Conservation (phyloP, 2,329 filamentous ascomycete genomes). For the Cladosporium oxysporum region DNA sequence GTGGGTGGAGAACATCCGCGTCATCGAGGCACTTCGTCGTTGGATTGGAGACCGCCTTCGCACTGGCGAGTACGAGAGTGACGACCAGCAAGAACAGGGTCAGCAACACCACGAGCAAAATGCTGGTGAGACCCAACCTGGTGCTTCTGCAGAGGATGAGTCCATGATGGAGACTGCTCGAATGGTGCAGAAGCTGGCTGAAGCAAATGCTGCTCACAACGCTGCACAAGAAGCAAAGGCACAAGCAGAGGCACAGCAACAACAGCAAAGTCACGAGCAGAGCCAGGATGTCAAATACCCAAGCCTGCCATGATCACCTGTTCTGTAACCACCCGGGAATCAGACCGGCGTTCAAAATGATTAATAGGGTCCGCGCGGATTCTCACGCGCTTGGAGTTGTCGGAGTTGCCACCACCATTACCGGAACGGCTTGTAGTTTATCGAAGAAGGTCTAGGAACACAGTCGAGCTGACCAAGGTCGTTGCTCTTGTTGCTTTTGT, state of each 20-base stretch:
- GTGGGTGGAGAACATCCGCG: conserved; percentile 66
- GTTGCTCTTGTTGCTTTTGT: background rate
- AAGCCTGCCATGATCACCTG: background rate
- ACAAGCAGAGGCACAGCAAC: conserved; percentile 5
- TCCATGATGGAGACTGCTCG: conserved; percentile 25
- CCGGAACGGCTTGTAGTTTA: conserved; percentile 8
- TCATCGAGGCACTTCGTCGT: conserved; percentile 60
- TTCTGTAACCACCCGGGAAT: background rate
- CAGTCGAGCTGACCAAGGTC: conserved; percentile 1
- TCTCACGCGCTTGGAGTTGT: background rate
- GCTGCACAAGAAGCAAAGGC: conserved; percentile 2
- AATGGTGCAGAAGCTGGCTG: conserved; percentile 31
- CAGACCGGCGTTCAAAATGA: conserved; percentile 10
- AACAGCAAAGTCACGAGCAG: background rate
- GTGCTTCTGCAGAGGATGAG: conserved; percentile 21
- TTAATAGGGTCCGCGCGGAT: background rate
- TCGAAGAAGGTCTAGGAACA: background rate
- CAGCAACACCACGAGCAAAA: conserved; percentile 15
- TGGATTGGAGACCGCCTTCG: conserved; percentile 59
- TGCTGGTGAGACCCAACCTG: conserved; percentile 21
- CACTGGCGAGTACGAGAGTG: conserved; percentile 52
- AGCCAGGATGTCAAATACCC: conserved; percentile 17
- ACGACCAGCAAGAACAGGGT: conserved; percentile 29
- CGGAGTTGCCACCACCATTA: background rate
- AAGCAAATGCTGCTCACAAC: conserved; percentile 18